Conservation (phyloP, 2,329 filamentous ascomycete genomes). For the Decorospora gaudefroyi region DNA sequence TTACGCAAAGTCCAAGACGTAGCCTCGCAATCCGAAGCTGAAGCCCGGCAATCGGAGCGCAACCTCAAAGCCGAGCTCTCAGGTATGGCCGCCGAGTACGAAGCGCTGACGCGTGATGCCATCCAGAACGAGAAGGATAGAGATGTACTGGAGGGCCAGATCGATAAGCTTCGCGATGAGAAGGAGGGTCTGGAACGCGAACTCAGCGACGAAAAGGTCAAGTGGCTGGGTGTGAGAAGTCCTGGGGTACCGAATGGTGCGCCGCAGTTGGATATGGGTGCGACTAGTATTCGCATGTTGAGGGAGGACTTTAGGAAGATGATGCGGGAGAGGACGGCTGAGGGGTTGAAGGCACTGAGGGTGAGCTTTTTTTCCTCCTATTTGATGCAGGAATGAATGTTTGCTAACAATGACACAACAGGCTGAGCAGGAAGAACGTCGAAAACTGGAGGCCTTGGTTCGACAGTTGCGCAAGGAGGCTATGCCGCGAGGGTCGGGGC, state of each 20-base stretch:
- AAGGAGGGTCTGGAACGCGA: slow-evolving; percentile 67
- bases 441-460: slow-evolving; percentile 67
- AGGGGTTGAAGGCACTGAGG: slow-evolving; percentile 67
- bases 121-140: slow-evolving; percentile 74
- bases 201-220: slow-evolving; percentile 69
- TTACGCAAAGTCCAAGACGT: slow-evolving; percentile 48
- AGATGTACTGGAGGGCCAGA: slow-evolving; percentile 64
- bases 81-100: slow-evolving; percentile 71
- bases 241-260: slow-evolving; percentile 49
- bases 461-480: slow-evolving; percentile 57
- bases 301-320: slow-evolving; percentile 79
- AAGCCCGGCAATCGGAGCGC: slow-evolving; percentile 47
- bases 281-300: slow-evolving; percentile 69
- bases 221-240: slow-evolving; percentile 65
- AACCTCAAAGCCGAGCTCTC: slow-evolving; percentile 67
- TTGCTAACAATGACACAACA: slow-evolving; percentile 47
- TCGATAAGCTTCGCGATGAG: slow-evolving; percentile 67
- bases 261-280: slow-evolving; percentile 51
- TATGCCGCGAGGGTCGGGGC: slow-evolving; percentile 18
- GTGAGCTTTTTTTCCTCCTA: slow-evolving; percentile 55
- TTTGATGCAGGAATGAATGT: not conserved
- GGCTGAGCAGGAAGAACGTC: slow-evolving; percentile 73
- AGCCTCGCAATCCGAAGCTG: slow-evolving; percentile 43
- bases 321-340: slow-evolving; percentile 72
- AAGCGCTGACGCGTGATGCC: slow-evolving; percentile 69